These are phyloP conservation scores for Martiniozyma asiatica DNA, from an alignment of 1,139 yeast species.

Conservation along the genomic window DNA sequence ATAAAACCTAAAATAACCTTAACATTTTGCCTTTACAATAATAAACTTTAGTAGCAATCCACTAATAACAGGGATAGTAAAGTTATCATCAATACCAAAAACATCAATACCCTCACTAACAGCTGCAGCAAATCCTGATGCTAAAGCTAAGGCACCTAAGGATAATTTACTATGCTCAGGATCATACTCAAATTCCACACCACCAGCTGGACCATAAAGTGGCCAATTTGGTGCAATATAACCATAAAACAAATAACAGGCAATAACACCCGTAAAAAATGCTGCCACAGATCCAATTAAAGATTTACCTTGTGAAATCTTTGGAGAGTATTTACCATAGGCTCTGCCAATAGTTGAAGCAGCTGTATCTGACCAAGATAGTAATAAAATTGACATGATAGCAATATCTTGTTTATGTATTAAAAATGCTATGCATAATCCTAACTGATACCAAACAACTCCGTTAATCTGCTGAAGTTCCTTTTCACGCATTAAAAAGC, in stretches of 20 bases:
- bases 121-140: slow-evolving; percentile 74
- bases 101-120: slow-evolving; percentile 74
- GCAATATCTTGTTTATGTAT: slow-evolving; percentile 72
- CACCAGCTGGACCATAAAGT: slow-evolving; percentile 33
- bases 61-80: slow-evolving; percentile 87
- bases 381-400: slow-evolving; percentile 59
- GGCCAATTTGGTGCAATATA: slow-evolving; percentile 52
- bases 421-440: slow-evolving; percentile 58
- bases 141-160: slow-evolving; percentile 38
- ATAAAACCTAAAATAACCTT: too few relatives aligned
- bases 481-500: slow-evolving; percentile 72
- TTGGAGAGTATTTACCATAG: slow-evolving; percentile 76
- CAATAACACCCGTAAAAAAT: slow-evolving; percentile 54
- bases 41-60: too few relatives aligned
- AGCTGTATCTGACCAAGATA: slow-evolving; percentile 97
- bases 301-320: slow-evolving; percentile 60
- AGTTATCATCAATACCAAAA: slow-evolving; percentile 74
- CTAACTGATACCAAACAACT: slow-evolving; percentile 72
- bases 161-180: slow-evolving; percentile 45
- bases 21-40: too few relatives aligned
- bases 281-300: slow-evolving; percentile 88
- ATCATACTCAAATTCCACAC: slow-evolving; percentile 52
- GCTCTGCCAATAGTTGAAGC: slow-evolving; percentile 88
- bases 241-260: slow-evolving; percentile 61
- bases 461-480: slow-evolving; percentile 72